A percentile compares a stretch with the other conserved stretches of the same genome.
These are phyloP conservation scores for Tilletiopsis washingtonensis DNA, from an alignment of 1,284 basidiomycete genomes.

Conservation along the genomic window DNA sequence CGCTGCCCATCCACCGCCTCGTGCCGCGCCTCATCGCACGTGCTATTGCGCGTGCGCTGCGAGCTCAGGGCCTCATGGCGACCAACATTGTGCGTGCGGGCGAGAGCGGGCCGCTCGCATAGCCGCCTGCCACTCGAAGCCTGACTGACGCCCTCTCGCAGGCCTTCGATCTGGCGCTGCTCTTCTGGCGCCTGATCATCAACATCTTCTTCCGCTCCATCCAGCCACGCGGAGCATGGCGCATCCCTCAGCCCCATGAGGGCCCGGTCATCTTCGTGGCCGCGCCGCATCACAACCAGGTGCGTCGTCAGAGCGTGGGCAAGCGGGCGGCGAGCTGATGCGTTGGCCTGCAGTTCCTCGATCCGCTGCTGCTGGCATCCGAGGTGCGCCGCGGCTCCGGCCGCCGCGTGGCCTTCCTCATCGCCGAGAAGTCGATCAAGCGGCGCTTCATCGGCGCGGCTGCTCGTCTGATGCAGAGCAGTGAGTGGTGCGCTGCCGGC, in stretches of 20 bases:
- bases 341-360: conserved; percentile 66
- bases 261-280: conserved; percentile 94
- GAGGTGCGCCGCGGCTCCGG: conserved; percentile 76
- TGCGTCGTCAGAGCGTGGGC: conserved; percentile 43
- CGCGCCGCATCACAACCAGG: conserved; percentile 94
- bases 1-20: conserved; percentile 34
- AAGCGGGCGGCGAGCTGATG: not conserved
- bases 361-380: conserved; percentile 78
- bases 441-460: conserved; percentile 74
- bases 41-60: conserved; percentile 25
- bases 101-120: not conserved
- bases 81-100: conserved; percentile 27
- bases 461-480: conserved; percentile 77
- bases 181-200: conserved; percentile 64
- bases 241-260: conserved; percentile 64
- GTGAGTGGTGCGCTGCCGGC: conserved; percentile 54
- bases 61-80: conserved; percentile 33
- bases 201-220: conserved; percentile 98
- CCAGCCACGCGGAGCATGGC: conserved; percentile 78
- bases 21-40: conserved; percentile 29
- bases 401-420: conserved; percentile 77
- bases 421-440: conserved; percentile 86
- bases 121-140: not conserved
- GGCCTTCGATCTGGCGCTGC: conserved; percentile 47
- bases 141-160: not conserved